These are phyloP conservation scores for Achaetomium macrosporum DNA, from an alignment of 2,329 filamentous ascomycete species.

Conservation along the genomic window DNA sequence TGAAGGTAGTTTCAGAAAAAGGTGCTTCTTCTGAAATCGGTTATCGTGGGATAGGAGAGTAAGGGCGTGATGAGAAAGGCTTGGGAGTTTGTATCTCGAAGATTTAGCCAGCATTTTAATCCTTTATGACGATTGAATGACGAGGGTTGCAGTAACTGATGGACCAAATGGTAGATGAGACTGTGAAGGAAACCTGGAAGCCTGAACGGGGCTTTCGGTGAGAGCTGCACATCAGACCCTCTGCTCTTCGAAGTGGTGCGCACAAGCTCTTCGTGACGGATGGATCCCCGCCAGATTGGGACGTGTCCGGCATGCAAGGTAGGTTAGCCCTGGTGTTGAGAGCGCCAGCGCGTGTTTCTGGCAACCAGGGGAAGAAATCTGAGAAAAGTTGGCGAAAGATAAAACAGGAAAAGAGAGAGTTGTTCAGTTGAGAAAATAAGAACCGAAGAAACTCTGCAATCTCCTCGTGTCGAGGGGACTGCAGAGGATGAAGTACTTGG, in stretches of 20 bases:
- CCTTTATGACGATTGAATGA: conserved; percentile 12
- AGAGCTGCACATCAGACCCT: no score
- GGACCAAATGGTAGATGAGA: neutral
- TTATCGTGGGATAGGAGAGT: neutral
- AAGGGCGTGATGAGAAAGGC: conserved; percentile 3
- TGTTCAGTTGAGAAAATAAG: neutral
- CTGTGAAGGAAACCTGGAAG: no score
- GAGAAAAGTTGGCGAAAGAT: neutral
- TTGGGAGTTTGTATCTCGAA: conserved; percentile 8
- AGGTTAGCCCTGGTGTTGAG: neutral
- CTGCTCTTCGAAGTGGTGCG: neutral
- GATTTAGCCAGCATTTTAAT: neutral
- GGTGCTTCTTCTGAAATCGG: conserved; percentile 8
- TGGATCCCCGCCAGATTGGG: neutral
- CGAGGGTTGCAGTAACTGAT: neutral
- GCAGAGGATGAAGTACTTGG: neutral
- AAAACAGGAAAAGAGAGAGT: neutral
- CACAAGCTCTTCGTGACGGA: no score
- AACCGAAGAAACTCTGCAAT: neutral
- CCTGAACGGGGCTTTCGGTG: no score
- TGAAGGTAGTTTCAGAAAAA: conserved; percentile 6
- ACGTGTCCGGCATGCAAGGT: neutral
- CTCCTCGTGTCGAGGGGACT: neutral
- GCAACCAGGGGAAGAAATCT: neutral
- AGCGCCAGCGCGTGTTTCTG: neutral